Percentiles rank a stretch among this genome's conserved stretches.
phyloP scores from a whole-genome alignment of 108 stramenopile species.

The Fistulifera pelliculosa region DNA sequence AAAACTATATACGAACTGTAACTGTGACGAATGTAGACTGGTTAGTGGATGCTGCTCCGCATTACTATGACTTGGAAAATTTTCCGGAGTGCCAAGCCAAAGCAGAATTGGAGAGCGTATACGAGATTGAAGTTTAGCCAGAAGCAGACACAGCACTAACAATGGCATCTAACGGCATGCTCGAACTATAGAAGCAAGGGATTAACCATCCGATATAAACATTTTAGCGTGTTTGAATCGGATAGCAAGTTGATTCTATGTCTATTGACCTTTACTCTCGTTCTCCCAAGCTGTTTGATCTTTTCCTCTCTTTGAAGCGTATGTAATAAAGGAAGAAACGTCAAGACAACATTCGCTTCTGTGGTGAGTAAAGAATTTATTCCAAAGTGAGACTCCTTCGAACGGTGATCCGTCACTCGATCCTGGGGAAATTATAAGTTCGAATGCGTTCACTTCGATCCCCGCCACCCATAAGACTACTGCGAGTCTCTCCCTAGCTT shows the following conservation, averaged over 20 bases:
- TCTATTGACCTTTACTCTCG: too few relatives aligned
- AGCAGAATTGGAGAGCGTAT: constrained; percentile 72
- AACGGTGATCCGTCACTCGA: constrained; percentile 95
- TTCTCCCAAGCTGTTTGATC: constrained; percentile 36
- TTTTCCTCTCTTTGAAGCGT: constrained; percentile 61
- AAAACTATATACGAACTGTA: constrained; percentile 97
- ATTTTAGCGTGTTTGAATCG: too few relatives aligned
- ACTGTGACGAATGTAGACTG: constrained; percentile 90
- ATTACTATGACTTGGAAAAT: constrained; percentile 97
- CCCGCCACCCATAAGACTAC: constrained; percentile 77
- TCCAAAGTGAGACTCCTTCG: constrained; percentile 63
- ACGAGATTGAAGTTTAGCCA: constrained; percentile 3
- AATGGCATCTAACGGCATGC: too few relatives aligned
- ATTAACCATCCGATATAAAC: too few relatives aligned
- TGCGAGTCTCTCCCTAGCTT: constrained; percentile 48
- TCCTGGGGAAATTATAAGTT: constrained; percentile 98
- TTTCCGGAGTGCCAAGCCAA: constrained; percentile 95
- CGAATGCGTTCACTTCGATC: constrained; percentile 94
- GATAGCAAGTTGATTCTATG: too few relatives aligned
- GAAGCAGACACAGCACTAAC: too few relatives aligned
- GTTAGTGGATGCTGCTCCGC: constrained; percentile 94
- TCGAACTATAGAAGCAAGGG: too few relatives aligned
- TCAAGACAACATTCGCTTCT: constrained; percentile 47
- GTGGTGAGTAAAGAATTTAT: constrained; percentile 41
- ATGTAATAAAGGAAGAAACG: constrained; percentile 56